phyloP scores from a whole-genome alignment of 202 grass and related monocot species.

The Miscanthus sacchariflorus region DNA sequence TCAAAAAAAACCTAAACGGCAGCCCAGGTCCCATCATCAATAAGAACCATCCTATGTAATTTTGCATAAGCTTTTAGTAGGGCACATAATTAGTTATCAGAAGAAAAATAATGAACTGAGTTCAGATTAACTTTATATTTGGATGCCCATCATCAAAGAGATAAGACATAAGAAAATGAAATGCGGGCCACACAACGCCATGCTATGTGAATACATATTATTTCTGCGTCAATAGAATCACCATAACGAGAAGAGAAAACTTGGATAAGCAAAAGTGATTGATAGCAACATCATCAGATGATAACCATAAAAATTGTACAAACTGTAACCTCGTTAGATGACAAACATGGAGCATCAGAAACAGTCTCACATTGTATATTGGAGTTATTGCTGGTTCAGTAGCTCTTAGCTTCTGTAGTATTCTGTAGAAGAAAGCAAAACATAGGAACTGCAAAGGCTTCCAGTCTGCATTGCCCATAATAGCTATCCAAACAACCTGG shows the following conservation, averaged over 20 bases:
- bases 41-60: conserved; percentile 23
- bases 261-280: conserved; percentile 19
- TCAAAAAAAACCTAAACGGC: conserved; percentile 13
- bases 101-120: conserved; percentile 1
- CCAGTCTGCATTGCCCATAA: conserved; percentile 77
- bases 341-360: conserved; percentile 3
- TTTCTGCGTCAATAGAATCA: not conserved
- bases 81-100: not conserved
- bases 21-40: not conserved
- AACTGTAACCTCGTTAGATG: conserved; percentile 5
- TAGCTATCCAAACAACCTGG: conserved; percentile 81
- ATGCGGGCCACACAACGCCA: not conserved
- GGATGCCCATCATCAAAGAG: not conserved
- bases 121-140: not conserved
- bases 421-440: conserved; percentile 96
- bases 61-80: conserved; percentile 17
- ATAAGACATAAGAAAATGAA: not conserved
- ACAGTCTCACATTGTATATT: conserved; percentile 82
- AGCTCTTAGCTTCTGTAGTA: conserved; percentile 88
- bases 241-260: not conserved
- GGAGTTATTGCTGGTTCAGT: conserved; percentile 85
- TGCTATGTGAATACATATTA: not conserved
- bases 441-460: conserved; percentile 96
- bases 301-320: conserved; percentile 3
- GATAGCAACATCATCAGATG: not conserved